These are phyloP conservation scores for Colletotrichum filicis DNA, from an alignment of 2,329 filamentous ascomycete species.

Conservation along the genomic window DNA sequence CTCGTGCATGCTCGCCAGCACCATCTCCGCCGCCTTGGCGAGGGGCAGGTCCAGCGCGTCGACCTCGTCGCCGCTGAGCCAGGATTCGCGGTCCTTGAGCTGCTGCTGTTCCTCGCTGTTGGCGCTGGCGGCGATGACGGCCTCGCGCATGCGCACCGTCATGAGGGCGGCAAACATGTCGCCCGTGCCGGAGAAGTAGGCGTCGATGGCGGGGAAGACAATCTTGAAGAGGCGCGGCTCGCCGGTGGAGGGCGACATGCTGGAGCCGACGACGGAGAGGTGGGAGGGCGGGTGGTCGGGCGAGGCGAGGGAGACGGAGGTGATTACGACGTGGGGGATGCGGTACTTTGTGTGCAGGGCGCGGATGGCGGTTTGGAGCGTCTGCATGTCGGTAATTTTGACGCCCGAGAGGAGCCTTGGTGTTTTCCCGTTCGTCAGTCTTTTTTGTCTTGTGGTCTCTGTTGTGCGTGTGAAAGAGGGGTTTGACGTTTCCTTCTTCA, in stretches of 20 bases:
- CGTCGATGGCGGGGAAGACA: slow-evolving; percentile 86
- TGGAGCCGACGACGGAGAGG: slow-evolving; percentile 82
- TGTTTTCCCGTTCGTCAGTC: neutral
- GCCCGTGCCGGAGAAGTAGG: slow-evolving; percentile 95
- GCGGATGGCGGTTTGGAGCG: slow-evolving; percentile 79
- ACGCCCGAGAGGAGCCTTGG: slow-evolving; percentile 83
- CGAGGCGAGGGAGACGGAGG: slow-evolving; percentile 79
- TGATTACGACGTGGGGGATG: slow-evolving; percentile 92
- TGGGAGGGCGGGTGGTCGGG: slow-evolving; percentile 60
- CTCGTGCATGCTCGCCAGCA: slow-evolving; percentile 91
- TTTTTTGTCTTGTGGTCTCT: no score
- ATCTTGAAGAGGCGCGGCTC: slow-evolving; percentile 87
- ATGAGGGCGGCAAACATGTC: slow-evolving; percentile 98
- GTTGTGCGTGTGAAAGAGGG: no score
- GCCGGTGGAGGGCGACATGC: slow-evolving; percentile 60
- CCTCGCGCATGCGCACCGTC: slow-evolving; percentile 88
- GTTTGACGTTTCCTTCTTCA: no score
- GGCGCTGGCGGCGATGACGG: slow-evolving; percentile 60
- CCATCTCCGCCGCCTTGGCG: slow-evolving; percentile 85
- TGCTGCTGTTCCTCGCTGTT: slow-evolving; percentile 11
- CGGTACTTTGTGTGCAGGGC: slow-evolving; percentile 80
- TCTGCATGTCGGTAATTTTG: slow-evolving; percentile 80
- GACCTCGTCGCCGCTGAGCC: slow-evolving; percentile 82
- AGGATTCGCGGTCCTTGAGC: slow-evolving; percentile 69
- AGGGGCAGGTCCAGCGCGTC: slow-evolving; percentile 79